Conservation (phyloP, 2,329 filamentous ascomycete species). For the Septoria linicola region DNA sequence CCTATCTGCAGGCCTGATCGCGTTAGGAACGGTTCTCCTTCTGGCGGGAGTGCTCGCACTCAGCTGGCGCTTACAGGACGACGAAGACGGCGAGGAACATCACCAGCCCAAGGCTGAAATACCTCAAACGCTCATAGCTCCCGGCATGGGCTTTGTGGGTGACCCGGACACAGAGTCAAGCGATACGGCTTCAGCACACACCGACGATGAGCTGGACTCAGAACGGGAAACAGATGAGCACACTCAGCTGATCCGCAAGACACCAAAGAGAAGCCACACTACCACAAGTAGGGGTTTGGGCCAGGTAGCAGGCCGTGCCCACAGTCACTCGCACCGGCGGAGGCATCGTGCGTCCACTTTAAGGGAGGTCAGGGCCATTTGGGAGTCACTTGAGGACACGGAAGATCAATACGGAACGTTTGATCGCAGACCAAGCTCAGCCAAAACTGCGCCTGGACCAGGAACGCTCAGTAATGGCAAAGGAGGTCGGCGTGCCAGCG, state of each 20-base stretch:
- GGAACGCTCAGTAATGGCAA: slow-evolving; percentile 19
- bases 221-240: slow-evolving; percentile 26
- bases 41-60: slow-evolving; percentile 85
- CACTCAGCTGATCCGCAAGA: slow-evolving; percentile 27
- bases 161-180: slow-evolving; percentile 34
- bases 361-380: slow-evolving; percentile 36
- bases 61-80: slow-evolving; percentile 88
- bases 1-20: slow-evolving; percentile 75
- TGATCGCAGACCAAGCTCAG: slow-evolving; percentile 18
- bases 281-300: slow-evolving; percentile 19
- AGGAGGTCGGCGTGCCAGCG: slow-evolving; percentile 26
- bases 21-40: slow-evolving; percentile 81
- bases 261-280: slow-evolving; percentile 19
- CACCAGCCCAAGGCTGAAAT: slow-evolving; percentile 38
- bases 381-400: slow-evolving; percentile 35
- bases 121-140: slow-evolving; percentile 68
- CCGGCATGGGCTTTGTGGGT: slow-evolving; percentile 65
- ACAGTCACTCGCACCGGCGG: slow-evolving; percentile 23
- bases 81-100: slow-evolving; percentile 57
- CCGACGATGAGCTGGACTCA: slow-evolving; percentile 26
- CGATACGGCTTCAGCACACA: slow-evolving; percentile 27
- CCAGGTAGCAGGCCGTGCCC: slow-evolving; percentile 14
- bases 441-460: slow-evolving; percentile 7
- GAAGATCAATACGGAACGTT: slow-evolving; percentile 32
- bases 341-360: slow-evolving; percentile 36